Conservation (phyloP, 2,329 filamentous ascomycete genomes). For the Fusarium denticulatum region DNA sequence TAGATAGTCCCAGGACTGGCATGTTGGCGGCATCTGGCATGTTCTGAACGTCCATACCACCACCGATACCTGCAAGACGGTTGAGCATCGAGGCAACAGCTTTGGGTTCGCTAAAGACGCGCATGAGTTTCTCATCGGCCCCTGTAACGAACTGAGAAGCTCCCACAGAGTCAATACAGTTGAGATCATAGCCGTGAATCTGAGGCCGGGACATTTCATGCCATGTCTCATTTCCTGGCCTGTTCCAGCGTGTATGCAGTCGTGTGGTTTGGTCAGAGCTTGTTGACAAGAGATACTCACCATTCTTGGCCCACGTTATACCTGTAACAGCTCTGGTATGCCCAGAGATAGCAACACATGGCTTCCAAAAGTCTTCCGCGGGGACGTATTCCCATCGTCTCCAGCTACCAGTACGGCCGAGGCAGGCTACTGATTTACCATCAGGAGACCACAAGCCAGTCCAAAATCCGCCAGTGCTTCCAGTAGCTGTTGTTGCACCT, state of each 20-base stretch:
- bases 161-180: conserved; percentile 85
- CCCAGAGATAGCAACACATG: conserved; percentile 80
- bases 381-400: conserved; percentile 78
- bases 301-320: conserved; percentile 83
- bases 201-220: conserved; percentile 96
- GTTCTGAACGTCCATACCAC: conserved; percentile 49
- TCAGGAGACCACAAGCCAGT: conserved; percentile 90
- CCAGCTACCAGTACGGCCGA: conserved; percentile 95
- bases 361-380: conserved; percentile 75
- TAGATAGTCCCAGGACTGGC: conserved; percentile 92
- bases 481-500: conserved; percentile 94
- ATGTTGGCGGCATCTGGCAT: conserved; percentile 93
- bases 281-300: conserved; percentile 87
- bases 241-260: conserved; percentile 82
- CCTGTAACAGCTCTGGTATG: conserved; percentile 85
- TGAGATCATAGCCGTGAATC: conserved; percentile 97
- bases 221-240: conserved; percentile 69
- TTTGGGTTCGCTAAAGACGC: conserved; percentile 91
- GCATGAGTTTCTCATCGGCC: conserved; percentile 96
- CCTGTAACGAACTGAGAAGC: conserved; percentile 86
- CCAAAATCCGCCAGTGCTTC: conserved; percentile 97
- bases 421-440: conserved; percentile 77
- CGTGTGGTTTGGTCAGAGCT: conserved; percentile 93
- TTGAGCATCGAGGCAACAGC: conserved; percentile 80
- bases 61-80: conserved; percentile 71